Evolutionary conservation across 108 stramenopile genomes (phyloP), one percentile per base, ranked within the genome.

Genomic region (Skeletonema marinoi): DNA sequence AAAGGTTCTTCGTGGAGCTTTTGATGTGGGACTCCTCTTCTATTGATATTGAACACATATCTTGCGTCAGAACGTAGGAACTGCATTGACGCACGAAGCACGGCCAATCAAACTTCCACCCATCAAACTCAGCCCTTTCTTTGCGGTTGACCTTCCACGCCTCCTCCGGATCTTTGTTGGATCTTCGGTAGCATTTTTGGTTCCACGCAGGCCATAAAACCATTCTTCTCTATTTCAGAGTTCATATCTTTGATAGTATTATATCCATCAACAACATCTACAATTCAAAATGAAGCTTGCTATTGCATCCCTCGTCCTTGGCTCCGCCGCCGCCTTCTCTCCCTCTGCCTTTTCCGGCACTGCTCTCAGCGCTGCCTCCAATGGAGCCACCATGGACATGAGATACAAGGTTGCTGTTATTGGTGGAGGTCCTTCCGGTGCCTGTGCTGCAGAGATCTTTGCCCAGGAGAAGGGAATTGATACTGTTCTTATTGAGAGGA

Each of bases 361-460:
- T 10, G 41, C 38, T 16, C 60, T 74, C 33, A 13, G 30, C 32
- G 73, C 82, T 4, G 41, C 68, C 25, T 56, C 54, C 54, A 56
- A 56, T 56, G 54, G 54, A 56, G 29, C 54, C 9, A 29, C 54
- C 19, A 56, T 56, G 54, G 78, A 78, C 77, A 95, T 93, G 92
- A 92, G 90, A 82, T 97, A 94, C 93, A 95, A 89, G 85, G 96
- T 98, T 3, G 98, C 97, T 42, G 98, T 98, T 35, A 90, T 98
- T 65, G 98, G 98, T 13, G 98, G 98, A 63, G 98, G 98, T 59
- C 98, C 98, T 21, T 91, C 96, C 32, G 98, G 98, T 44, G 94
- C 98, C 44, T 98, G 98, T 78, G 98, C 98, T 46, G 98, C 98
- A 21, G 98, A 98, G 83, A 92, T 96, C 86, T 93, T 98, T 68